Base-by-base conservation (phyloP, 78 protist genomes). In the Bodo saltans region DNA sequence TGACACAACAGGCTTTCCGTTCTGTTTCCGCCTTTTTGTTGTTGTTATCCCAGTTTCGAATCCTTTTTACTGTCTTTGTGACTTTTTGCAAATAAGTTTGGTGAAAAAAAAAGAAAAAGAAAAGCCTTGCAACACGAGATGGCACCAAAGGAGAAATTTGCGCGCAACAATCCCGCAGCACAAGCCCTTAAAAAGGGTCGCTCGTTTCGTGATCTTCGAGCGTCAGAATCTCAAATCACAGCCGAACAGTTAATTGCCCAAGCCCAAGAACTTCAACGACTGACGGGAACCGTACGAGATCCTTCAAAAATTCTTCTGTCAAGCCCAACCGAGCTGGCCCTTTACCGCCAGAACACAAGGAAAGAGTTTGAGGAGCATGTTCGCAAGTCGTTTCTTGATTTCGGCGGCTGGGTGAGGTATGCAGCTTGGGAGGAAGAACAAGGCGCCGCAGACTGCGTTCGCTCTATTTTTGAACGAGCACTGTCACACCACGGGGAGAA, bases 171-270 rank as follows among this genome's bases (percentile, higher is more conserved):
- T n/a, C 60, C 60, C 17, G 60, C 60, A 17, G 60, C 60, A 8
- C n/a, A 8, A 17, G 60, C 60, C n/a, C 8, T 47, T 8, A 8
- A 17, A 8, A 23, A 8, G n/a, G 60, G 60, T 17, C 60, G 60
- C 17, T 8, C n/a, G n/a, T 8, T 47, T 17, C 60, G 8, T 17
- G 60, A 47, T 17, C 60, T 8, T 17, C 60, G 60, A 8, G 90
- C 98, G 0, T 98, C 99, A 40, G 87, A 91, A 28, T 81, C 92
- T 41, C 99, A 98, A 85, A 95, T 97, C 90, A 98, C 99, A 0
- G 99, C 99, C 23, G 99, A 98, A 85, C 99, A 97, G 88, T 82
- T 98, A 72, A 34, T 68, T 69, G 60, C 88, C 68, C 53, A 42
- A 42, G 35, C 83, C 27, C 35, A 33, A n/a, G n/a, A n/a, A n/a